Base-by-base conservation (phyloP, 805 yeast genomes). In the Pichia insulana region DNA sequence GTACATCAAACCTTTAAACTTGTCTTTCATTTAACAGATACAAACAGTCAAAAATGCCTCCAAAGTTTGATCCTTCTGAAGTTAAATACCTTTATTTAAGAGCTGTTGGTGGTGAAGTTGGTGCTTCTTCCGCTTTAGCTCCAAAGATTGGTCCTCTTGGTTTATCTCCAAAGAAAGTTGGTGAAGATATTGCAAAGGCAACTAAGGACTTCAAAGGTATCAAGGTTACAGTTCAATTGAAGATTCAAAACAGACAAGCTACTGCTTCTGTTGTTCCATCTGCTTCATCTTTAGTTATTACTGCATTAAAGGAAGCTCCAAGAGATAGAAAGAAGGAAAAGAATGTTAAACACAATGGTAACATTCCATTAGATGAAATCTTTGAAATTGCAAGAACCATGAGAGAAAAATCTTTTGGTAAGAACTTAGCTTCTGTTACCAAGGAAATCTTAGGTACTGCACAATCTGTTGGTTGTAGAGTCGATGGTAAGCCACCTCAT, bases 111-210 rank as follows among this genome's bases (percentile, higher is more conserved):
- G 98, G 98, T 81, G 98, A 92, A 80, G 94, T 92, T 65, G 98
- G 97, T 78, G 96, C 97, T 66, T 88, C 97, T 54, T 85, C 98
- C 58, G 96, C 98, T 59, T 84, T 92, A 67, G 98, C 98, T 63
- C 98, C 98, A 71, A 92, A 92, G 90, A 92, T 92, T 69, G 98
- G 98, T 86, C 98, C 98, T 63, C 86, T 92, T 70, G 98, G 98
- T 88, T 79, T 92, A 64, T 88, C 97, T 53, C 97, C 98, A 78
- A 92, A 90, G 95, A 90, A 92, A 83, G 96, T 92, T 68, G 98
- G 98, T 89, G 98, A 92, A 76, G 98, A 92, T 71, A 92, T 92
- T 65, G 98, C 98, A 71, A 92, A 92, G 83, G 98, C 98, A 71
- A 90, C 98, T 77, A 83, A 85, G 77, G 80, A 83, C 69, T 90